Evolutionary conservation across 257 asterid species (phyloP), one percentile per base, ranked within the genome.

Genomic region (Plantago ovata): DNA sequence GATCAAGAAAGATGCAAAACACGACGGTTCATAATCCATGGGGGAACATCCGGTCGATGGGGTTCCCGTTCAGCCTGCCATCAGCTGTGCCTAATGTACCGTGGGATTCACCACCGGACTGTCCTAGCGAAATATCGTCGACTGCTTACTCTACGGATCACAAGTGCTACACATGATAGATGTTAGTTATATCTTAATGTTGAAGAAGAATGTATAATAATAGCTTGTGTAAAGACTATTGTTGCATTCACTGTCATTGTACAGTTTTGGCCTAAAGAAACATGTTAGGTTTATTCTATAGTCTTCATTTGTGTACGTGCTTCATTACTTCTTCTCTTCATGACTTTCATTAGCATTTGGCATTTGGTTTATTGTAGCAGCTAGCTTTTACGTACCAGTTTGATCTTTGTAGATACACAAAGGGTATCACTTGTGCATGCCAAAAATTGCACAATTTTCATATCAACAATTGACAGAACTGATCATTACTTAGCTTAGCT

Each of bases 61-160:
- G 76, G 49, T 83, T 83, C 46, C 95, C 95, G 1, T 86, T 79
- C 76, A 77, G 74, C 68, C 65, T 77, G 67, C 73, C 75, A 10
- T 49, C 73, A 32, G 36, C 15, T 12, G 0, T 13, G 62, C 64
- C 65, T 23, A 66, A 42, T 50, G 55, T 69, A 62, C 74, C 77
- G 33, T 84, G 91, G 95, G 87, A 81, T 38, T 77, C 89, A 52
- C 82, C 92, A 7, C 68, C 86, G 4, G 65, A 72, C 62, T 79
- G 86, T 73, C 81, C 87, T 22, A 76, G 82, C 53, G 86, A 80
- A 62, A 64, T 76, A n/a, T 85, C 95, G 28, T 82, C 95, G 12
- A 62, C 83, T 14, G 71, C 70, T 23, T 71, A 66, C 69, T 82
- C 84, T 15, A 55, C 88, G 47, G 63, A 75, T n/a, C n/a, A n/a